A percentile compares a stretch with the other conserved stretches of the same genome.
These are phyloP conservation scores for Eucalyptus sp. DNA, from an alignment of 345 rosid species.

Conservation along the genomic window DNA sequence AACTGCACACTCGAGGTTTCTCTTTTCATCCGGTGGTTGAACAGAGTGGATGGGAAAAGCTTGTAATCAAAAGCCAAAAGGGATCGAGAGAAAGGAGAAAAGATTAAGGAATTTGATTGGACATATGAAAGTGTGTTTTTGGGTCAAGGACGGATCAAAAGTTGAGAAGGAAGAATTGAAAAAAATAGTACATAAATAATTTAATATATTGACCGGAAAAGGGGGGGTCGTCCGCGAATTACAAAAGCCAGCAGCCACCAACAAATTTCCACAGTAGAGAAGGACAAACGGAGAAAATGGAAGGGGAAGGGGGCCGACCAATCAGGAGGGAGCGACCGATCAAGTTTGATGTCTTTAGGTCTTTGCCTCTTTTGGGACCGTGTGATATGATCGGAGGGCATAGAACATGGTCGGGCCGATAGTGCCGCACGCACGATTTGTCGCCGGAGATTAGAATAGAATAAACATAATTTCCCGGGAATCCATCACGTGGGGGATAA, in stretches of 20 bases:
- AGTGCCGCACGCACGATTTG: background rate
- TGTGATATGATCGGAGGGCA: background rate
- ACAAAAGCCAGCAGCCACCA: background rate
- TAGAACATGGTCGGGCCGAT: background rate
- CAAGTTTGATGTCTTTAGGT: background rate
- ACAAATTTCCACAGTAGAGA: background rate
- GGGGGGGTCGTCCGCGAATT: background rate
- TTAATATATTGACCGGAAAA: background rate
- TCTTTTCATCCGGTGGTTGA: background rate
- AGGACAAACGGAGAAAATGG: background rate
- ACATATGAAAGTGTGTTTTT: background rate
- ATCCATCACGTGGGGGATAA: background rate
- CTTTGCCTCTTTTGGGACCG: background rate
- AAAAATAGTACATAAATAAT: background rate
- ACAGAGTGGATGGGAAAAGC: background rate
- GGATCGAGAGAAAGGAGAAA: rapidly evolving
- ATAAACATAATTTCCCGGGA: background rate
- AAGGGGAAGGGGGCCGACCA: background rate
- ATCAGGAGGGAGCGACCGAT: background rate
- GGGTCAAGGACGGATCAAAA: background rate
- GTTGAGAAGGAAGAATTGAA: background rate
- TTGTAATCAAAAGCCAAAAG: background rate
- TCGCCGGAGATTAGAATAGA: background rate
- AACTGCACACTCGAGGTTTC: rapidly evolving
- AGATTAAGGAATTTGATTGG: background rate